Evolutionary conservation across 2,329 filamentous ascomycete species (phyloP).

Genomic region (Dactylonectria macrodidyma): DNA sequence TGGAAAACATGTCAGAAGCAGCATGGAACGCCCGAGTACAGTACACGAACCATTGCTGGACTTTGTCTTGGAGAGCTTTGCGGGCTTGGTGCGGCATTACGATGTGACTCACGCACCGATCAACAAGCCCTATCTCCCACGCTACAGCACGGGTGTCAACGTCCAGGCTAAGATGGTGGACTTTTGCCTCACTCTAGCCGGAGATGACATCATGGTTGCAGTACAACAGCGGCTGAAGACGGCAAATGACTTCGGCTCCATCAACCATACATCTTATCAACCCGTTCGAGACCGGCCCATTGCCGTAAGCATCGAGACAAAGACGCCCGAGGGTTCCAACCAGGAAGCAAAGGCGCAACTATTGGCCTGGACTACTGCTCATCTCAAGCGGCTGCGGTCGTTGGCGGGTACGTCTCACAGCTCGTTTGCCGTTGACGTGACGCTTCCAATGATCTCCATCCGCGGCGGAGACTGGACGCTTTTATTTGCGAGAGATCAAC

Average conservation of each 20-base stretch:
- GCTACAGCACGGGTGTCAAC: slow-evolving; percentile 12
- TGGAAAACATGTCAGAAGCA: slow-evolving; percentile 9
- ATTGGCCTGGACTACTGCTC: slow-evolving; percentile 14
- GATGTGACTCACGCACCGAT: slow-evolving; percentile 23
- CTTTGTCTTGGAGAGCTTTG: slow-evolving; percentile 14
- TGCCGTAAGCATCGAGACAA: slow-evolving; percentile 28
- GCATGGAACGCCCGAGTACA: slow-evolving; percentile 19
- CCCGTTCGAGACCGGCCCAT: slow-evolving; percentile 22
- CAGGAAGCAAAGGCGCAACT: slow-evolving; percentile 18
- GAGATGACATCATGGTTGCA: background rate
- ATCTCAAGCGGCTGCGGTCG: slow-evolving; percentile 20
- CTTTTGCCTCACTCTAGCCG: slow-evolving; percentile 22
- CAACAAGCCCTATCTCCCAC: slow-evolving; percentile 18
- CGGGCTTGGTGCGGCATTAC: slow-evolving; percentile 6
- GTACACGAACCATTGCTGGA: slow-evolving; percentile 21
- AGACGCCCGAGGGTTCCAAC: background rate
- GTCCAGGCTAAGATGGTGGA: slow-evolving; percentile 25
- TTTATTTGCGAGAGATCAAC: too few relatives aligned
- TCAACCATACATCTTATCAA: slow-evolving; percentile 19
- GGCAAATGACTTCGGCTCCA: slow-evolving; percentile 20
- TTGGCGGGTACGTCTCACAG: too few relatives aligned
- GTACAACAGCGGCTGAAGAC: slow-evolving; percentile 4
- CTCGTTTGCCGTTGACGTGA: too few relatives aligned
- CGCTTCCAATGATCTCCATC: too few relatives aligned
- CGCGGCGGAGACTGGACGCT: too few relatives aligned